phyloP scores from a whole-genome alignment of 768 basidiomycete genomes.

The Galerina sulciceps region DNA sequence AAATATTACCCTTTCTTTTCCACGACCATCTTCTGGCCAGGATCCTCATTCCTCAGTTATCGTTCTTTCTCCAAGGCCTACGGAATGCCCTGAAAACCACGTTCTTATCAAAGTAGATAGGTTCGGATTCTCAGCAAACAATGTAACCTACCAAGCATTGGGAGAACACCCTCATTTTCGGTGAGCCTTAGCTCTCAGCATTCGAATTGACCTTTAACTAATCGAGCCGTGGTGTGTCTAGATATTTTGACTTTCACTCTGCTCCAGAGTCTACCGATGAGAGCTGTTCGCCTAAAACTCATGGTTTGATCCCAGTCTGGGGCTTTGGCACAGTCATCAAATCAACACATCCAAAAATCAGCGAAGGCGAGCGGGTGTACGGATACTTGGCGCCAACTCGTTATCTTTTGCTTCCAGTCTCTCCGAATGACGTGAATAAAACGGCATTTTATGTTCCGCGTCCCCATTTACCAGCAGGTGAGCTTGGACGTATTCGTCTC shows the following conservation, averaged over 20 bases:
- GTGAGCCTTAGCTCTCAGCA: slow-evolving; percentile 24
- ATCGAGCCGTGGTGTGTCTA: slow-evolving; percentile 21
- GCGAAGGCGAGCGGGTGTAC: slow-evolving; percentile 62
- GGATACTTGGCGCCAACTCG: slow-evolving; percentile 64
- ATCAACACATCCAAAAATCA: slow-evolving; percentile 53
- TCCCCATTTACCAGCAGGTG: slow-evolving; percentile 65
- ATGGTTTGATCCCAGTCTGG: slow-evolving; percentile 75
- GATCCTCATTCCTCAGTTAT: slow-evolving; percentile 27
- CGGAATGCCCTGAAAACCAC: slow-evolving; percentile 42
- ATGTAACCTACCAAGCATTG: slow-evolving; percentile 67
- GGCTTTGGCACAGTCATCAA: slow-evolving; percentile 63
- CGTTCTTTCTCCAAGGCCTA: slow-evolving; percentile 22
- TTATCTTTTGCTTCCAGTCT: slow-evolving; percentile 60
- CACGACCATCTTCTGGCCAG: slow-evolving; percentile 30
- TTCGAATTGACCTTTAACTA: not conserved
- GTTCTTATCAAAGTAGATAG: slow-evolving; percentile 63
- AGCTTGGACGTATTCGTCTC: slow-evolving; percentile 6
- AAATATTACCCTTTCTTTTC: slow-evolving; percentile 36
- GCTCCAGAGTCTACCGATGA: slow-evolving; percentile 42
- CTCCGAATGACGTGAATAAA: slow-evolving; percentile 53
- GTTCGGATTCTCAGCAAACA: slow-evolving; percentile 76
- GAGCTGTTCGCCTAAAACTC: slow-evolving; percentile 44
- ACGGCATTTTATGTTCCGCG: slow-evolving; percentile 61
- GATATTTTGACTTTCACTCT: slow-evolving; percentile 72
- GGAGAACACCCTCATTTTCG: slow-evolving; percentile 55